These are phyloP conservation scores for Sphaerobolus stellatus DNA, from an alignment of 1,284 basidiomycete species.

Conservation along the genomic window DNA sequence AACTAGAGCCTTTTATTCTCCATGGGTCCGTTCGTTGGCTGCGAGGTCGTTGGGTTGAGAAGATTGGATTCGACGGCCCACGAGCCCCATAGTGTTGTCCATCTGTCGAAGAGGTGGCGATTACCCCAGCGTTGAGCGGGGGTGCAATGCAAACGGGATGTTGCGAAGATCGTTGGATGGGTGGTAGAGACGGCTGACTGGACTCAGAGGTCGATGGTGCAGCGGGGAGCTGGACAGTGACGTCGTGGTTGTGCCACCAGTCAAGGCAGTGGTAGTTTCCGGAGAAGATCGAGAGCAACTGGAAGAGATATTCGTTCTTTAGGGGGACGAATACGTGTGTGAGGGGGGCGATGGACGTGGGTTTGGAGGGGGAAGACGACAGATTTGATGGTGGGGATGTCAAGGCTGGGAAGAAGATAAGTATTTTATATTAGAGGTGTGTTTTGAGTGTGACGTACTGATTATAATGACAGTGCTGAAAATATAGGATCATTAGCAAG, in stretches of 20 bases:
- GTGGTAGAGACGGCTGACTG: not conserved
- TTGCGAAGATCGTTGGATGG: not conserved
- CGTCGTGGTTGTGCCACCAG: slow-evolving; percentile 62
- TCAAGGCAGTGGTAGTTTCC: slow-evolving; percentile 59
- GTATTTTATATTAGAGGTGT: not conserved
- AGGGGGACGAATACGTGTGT: slow-evolving; percentile 62
- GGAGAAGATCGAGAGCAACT: slow-evolving; percentile 39
- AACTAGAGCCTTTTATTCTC: slow-evolving; percentile 55
- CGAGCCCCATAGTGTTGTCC: slow-evolving; percentile 58
- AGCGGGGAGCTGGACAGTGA: slow-evolving; percentile 35
- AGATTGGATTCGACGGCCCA: slow-evolving; percentile 48
- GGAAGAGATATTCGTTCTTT: slow-evolving; percentile 52
- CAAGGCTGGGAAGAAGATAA: slow-evolving; percentile 40
- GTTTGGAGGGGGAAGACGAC: slow-evolving; percentile 26
- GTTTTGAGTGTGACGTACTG: slow-evolving; percentile 41
- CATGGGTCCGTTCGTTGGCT: slow-evolving; percentile 8
- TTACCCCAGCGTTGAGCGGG: slow-evolving; percentile 57
- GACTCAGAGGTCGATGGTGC: slow-evolving; percentile 10
- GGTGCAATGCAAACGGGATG: slow-evolving; percentile 41
- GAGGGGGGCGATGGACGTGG: slow-evolving; percentile 25
- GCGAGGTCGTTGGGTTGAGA: not conserved
- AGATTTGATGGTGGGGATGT: slow-evolving; percentile 52
- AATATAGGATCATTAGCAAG: not conserved
- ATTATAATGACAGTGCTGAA: slow-evolving; percentile 74
- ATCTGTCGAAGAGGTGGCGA: slow-evolving; percentile 48